A percentile compares a stretch with the other conserved stretches of the same genome.
These are phyloP conservation scores for Cryptosporidium sp. DNA, from an alignment of 169 alveolate genomes.

Conservation along the genomic window DNA sequence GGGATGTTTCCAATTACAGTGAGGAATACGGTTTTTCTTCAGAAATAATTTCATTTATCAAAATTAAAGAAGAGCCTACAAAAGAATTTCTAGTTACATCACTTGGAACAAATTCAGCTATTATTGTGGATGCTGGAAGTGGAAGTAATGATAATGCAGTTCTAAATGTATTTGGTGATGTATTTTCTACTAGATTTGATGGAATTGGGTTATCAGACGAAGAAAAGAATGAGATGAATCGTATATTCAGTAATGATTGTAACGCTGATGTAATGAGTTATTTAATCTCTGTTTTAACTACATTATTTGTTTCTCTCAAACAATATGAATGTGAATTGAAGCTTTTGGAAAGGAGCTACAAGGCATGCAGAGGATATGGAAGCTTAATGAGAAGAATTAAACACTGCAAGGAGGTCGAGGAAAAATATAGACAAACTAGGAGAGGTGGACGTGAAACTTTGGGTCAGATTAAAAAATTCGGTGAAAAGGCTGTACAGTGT, in stretches of 20 bases:
- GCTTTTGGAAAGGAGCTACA: not conserved
- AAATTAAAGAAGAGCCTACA: not conserved
- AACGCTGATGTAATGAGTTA: not conserved
- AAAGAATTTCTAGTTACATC: not conserved
- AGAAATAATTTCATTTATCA: not conserved
- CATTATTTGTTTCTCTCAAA: not conserved
- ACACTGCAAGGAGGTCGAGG: not conserved
- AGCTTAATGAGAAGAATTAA: not conserved
- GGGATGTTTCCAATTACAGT: not conserved
- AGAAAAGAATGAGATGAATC: not conserved
- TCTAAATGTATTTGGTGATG: not conserved
- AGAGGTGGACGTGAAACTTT: not conserved
- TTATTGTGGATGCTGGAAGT: not conserved
- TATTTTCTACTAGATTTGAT: not conserved
- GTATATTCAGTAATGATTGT: not conserved
- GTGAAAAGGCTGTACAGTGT: not conserved
- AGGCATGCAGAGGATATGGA: not conserved
- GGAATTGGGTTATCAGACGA: not conserved
- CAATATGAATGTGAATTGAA: not conserved
- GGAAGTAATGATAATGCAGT: not conserved
- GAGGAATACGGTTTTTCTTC: not conserved
- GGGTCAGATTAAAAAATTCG: not conserved
- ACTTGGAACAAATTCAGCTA: not conserved
- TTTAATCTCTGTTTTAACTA: not conserved
- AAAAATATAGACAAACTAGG: not conserved